phyloP scores from a whole-genome alignment of 441 rosid species.

The Mallotus japonicus region DNA sequence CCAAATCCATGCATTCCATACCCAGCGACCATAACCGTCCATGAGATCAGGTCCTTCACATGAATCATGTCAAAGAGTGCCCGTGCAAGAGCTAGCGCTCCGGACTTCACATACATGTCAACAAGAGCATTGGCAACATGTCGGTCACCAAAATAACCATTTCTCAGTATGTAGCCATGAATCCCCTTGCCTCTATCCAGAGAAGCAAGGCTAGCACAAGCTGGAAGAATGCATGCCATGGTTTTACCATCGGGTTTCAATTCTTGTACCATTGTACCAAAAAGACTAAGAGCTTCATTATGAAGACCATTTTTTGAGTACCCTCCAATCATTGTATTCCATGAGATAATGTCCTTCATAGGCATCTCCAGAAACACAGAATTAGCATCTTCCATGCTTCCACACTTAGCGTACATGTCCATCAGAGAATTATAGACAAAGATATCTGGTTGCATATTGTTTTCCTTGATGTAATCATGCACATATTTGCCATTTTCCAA shows the following conservation, averaged over 20 bases:
- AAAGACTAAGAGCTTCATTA: slow-evolving; percentile 55
- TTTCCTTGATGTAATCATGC: slow-evolving; percentile 51
- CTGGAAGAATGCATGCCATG: slow-evolving; percentile 70
- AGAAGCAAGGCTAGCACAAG: slow-evolving; percentile 72
- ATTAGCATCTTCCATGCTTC: slow-evolving; percentile 63
- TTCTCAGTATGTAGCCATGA: slow-evolving; percentile 55
- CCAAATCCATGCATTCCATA: slow-evolving; percentile 85
- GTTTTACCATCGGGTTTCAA: slow-evolving; percentile 55
- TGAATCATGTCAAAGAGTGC: slow-evolving; percentile 53
- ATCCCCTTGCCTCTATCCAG: slow-evolving; percentile 66
- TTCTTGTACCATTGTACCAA: slow-evolving; percentile 44
- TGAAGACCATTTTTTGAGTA: slow-evolving; percentile 58
- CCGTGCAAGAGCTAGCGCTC: slow-evolving; percentile 49
- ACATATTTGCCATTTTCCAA: slow-evolving; percentile 54
- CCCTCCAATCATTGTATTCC: slow-evolving; percentile 79
- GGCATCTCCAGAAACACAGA: slow-evolving; percentile 48
- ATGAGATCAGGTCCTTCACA: slow-evolving; percentile 62
- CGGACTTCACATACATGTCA: slow-evolving; percentile 73
- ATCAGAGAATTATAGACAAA: slow-evolving; percentile 59
- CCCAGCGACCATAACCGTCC: slow-evolving; percentile 85
- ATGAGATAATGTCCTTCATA: slow-evolving; percentile 58
- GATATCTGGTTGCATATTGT: slow-evolving; percentile 44
- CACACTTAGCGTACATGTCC: slow-evolving; percentile 86
- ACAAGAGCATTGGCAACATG: slow-evolving; percentile 62
- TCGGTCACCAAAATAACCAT: slow-evolving; percentile 42